Base-by-base conservation (phyloP, 106 monocot genomes). In the Dendrobium huoshanense region DNA sequence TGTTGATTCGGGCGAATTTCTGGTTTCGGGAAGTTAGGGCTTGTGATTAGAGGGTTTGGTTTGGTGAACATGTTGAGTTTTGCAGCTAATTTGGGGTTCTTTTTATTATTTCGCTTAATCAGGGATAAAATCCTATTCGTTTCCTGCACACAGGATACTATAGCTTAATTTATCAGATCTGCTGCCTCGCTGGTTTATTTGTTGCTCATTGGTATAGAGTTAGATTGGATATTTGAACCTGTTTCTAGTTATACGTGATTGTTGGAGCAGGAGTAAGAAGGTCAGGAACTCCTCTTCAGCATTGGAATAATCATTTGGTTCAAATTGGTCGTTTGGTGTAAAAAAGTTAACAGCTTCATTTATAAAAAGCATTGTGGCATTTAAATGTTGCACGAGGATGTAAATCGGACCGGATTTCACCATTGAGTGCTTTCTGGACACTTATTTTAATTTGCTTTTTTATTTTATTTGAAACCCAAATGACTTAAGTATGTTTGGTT, bases 161-260 rank as follows among this genome's bases (percentile, higher is more conserved):
- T 8, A 27, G 73, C 73, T 43, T 43, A 74, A 43, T 5, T 74
- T 42, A 19, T 74, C 73, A 74, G 73, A 74, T 74, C 43, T 43
- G 40, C 2, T 43, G 11, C 42, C 25, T 9, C 13, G 1, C 15
- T 70, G 11, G 13, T 70, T 70, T 61, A 61, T 61, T 61, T 61
- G 4, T 6, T 61, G 61, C 22, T 22, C 61, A 22, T 61, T 4
- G 4, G 61, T 22, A 22, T 22, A n/a, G 3, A 61, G 61, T 61
- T 61, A 61, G 61, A 61, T 61, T n/a, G 20, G 22, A 20, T 22
- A 22, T 61, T 56, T 51, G 13, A 51, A 51, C 15, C 4, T 0
- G 19, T 61, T 61, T 61, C 24, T n/a, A 61, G 61, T 61, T 61
- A 7, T 61, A 61, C 6, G 61, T 61, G 61, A 5, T 22, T 61